phyloP scores from a whole-genome alignment of 768 basidiomycete species.

The Suillus subalutaceus region DNA sequence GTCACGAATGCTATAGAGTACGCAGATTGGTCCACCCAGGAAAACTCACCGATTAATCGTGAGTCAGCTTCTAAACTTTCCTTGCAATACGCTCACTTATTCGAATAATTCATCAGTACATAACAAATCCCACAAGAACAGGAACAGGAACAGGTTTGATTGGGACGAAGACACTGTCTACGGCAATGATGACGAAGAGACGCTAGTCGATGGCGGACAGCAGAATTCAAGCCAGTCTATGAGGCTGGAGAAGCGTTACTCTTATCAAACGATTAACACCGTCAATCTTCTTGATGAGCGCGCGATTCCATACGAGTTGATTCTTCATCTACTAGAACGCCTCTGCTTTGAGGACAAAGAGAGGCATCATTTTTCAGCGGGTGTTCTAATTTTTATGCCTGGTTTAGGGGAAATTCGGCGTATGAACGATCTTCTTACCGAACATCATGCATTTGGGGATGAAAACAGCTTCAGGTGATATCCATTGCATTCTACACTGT shows the following conservation, averaged over 20 bases:
- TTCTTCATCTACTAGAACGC: constrained; percentile 78
- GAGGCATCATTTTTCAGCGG: constrained; percentile 65
- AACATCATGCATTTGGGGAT: constrained; percentile 73
- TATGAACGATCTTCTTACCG: constrained; percentile 76
- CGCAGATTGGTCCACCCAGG: constrained; percentile 76
- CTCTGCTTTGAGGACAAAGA: constrained; percentile 71
- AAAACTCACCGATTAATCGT: constrained; percentile 75
- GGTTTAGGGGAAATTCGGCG: constrained; percentile 93
- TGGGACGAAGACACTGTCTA: constrained; percentile 76
- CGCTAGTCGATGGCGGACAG: constrained; percentile 17
- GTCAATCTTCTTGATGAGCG: constrained; percentile 88
- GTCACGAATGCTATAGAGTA: constrained; percentile 93
- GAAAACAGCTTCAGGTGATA: constrained; percentile 69
- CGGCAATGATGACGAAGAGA: constrained; percentile 66
- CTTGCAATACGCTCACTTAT: constrained; percentile 2
- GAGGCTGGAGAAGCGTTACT: constrained; percentile 81
- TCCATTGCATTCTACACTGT: constrained; percentile 91
- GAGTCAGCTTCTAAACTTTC: constrained; percentile 28
- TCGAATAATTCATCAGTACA: constrained; percentile 44
- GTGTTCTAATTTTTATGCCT: constrained; percentile 91
- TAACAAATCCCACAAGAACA: constrained; percentile 66
- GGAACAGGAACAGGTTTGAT: constrained; percentile 52
- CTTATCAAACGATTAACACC: constrained; percentile 69
- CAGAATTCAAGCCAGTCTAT: constrained; percentile 30
- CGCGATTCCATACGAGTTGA: constrained; percentile 88